Conservation (phyloP, 441 rosid species). For the Monsonia emarginata region DNA sequence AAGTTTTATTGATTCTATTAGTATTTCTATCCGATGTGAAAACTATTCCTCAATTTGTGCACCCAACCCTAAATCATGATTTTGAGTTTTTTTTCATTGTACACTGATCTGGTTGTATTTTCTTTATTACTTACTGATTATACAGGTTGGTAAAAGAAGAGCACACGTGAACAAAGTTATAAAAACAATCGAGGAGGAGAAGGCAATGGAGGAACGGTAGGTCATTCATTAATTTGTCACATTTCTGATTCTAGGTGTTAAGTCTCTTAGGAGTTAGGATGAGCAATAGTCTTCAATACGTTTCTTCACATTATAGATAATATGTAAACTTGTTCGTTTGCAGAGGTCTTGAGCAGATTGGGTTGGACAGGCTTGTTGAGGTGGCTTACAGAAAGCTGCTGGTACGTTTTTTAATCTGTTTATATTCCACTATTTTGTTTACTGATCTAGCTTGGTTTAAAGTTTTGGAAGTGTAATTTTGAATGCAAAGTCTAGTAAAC, state of each 20-base stretch:
- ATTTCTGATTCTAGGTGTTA: not conserved
- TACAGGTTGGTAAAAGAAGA: constrained; percentile 35
- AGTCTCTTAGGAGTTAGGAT: not conserved
- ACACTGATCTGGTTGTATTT: not conserved
- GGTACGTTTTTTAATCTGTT: constrained; percentile 22
- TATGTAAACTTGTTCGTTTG: constrained; percentile 14
- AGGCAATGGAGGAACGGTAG: constrained; percentile 31
- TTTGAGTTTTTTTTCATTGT: not conserved
- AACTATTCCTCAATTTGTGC: not conserved
- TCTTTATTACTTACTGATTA: constrained; percentile 10
- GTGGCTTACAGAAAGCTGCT: constrained; percentile 41
- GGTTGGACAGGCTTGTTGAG: constrained; percentile 49
- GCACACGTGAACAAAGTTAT: constrained; percentile 25
- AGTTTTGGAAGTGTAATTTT: not conserved
- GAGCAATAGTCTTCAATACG: not conserved
- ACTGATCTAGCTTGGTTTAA: not conserved
- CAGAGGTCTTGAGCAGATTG: constrained; percentile 46
- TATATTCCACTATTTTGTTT: not conserved
- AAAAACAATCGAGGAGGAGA: constrained; percentile 28
- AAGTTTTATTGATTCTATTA: not conserved
- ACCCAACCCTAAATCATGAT: not conserved
- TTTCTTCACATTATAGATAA: not conserved
- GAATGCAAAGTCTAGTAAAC: not conserved
- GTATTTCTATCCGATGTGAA: not conserved
- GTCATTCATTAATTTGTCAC: constrained; percentile 4